A percentile compares a stretch with the other conserved stretches of the same genome.
phyloP scores from a whole-genome alignment of 371 early-diverging fungal species.

The Mortierella sp. region DNA sequence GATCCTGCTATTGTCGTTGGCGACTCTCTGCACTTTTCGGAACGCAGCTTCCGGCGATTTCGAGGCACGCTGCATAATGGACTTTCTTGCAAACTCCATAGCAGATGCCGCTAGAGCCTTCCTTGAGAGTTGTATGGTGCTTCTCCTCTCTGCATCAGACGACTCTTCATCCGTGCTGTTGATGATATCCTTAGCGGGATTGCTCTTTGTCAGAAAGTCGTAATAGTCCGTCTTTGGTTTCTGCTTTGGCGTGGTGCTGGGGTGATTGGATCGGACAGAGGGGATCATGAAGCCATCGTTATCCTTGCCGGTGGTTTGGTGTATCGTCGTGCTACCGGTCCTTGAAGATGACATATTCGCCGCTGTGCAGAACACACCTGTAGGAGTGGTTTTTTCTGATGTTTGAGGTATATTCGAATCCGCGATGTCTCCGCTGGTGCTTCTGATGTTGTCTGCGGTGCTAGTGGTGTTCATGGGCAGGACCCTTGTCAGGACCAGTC shows the following conservation, averaged over 20 bases:
- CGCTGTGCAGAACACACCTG: too few relatives aligned
- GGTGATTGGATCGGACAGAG: not conserved
- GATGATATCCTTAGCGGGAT: not conserved
- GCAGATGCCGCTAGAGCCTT: conserved; percentile 5
- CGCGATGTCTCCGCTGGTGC: too few relatives aligned
- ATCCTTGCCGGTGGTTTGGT: not conserved
- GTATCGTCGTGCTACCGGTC: not conserved
- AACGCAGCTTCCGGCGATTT: conserved; percentile 22
- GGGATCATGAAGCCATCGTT: not conserved
- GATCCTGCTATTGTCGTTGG: conserved; percentile 13
- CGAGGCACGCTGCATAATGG: conserved; percentile 29
- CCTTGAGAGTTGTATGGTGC: not conserved
- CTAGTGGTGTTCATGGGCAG: conserved; percentile 12
- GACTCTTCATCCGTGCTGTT: not conserved
- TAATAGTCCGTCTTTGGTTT: conserved; percentile 7
- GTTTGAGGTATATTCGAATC: too few relatives aligned
- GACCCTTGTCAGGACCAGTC: conserved; percentile 13
- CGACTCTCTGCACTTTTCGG: conserved; percentile 17
- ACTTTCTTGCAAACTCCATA: conserved; percentile 37
- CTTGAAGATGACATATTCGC: too few relatives aligned
- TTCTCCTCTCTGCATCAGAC: not conserved
- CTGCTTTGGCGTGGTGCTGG: conserved; percentile 15
- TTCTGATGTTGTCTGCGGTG: too few relatives aligned
- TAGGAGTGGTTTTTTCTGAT: too few relatives aligned
- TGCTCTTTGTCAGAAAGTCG: conserved; percentile 4